phyloP scores from a whole-genome alignment of 257 asterid species.

The Jacaranda mimosifolia region DNA sequence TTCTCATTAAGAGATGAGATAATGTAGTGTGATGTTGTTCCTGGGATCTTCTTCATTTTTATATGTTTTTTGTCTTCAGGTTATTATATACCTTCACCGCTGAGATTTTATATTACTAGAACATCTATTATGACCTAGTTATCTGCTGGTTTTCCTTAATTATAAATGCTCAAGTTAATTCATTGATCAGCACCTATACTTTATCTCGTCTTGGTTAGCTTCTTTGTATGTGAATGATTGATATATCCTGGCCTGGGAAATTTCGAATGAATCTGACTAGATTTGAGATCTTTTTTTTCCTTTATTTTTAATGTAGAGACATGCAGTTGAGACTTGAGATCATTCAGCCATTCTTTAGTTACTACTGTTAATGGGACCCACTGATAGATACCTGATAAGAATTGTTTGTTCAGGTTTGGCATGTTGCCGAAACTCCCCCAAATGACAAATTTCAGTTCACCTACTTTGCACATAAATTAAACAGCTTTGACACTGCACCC shows the following conservation, averaged over 20 bases:
- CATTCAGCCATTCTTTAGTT: background rate
- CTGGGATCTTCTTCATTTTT: conserved; percentile 5
- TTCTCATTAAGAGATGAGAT: background rate
- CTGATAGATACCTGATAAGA: conserved; percentile 17
- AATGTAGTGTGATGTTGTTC: conserved; percentile 1
- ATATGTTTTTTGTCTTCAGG: background rate
- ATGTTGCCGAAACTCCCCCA: conserved; percentile 69
- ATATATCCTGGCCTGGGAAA: conserved; percentile 27
- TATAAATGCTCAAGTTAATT: conserved; percentile 18
- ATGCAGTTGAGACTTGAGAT: conserved; percentile 11
- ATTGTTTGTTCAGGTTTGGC: conserved; percentile 77
- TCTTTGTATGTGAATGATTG: conserved; percentile 29
- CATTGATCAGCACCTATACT: background rate
- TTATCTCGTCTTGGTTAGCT: conserved; percentile 8
- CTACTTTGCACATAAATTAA: conserved; percentile 88
- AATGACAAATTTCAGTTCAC: conserved; percentile 93
- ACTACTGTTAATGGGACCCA: conserved; percentile 5
- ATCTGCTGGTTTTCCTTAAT: conserved; percentile 25
- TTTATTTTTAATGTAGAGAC: background rate
- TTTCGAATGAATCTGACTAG: background rate
- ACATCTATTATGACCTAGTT: conserved; percentile 2
- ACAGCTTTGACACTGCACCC: conserved; percentile 94
- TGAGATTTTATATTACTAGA: background rate
- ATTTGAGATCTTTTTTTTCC: background rate
- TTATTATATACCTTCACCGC: background rate